Percentiles rank a stretch among this genome's conserved stretches.
These are phyloP conservation scores for Pisolithus albus DNA, from an alignment of 768 basidiomycete species.

Conservation along the genomic window DNA sequence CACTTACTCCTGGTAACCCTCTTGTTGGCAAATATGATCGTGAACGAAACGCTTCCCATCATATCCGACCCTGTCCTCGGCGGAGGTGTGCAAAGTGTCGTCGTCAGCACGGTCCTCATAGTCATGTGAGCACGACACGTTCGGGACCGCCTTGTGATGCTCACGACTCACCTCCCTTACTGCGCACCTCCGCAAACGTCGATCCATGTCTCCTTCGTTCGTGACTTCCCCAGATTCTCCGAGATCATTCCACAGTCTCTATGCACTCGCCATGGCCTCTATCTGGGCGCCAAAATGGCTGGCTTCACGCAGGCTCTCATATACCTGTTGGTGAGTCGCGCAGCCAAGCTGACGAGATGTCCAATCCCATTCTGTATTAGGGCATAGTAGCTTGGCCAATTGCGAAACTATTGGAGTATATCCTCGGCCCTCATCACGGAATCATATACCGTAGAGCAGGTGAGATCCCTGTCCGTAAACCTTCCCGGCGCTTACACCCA, in stretches of 20 bases:
- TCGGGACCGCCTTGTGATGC: not conserved
- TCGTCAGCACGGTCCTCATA: conserved; percentile 78
- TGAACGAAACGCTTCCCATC: conserved; percentile 82
- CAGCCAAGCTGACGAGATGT: not conserved
- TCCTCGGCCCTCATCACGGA: conserved; percentile 79
- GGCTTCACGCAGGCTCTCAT: conserved; percentile 61
- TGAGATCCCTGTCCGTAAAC: conserved; percentile 12
- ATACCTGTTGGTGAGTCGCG: conserved; percentile 50
- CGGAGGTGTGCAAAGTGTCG: conserved; percentile 69
- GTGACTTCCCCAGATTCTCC: conserved; percentile 51
- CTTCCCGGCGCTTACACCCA: not conserved
- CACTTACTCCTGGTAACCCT: conserved; percentile 79
- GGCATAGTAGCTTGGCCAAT: conserved; percentile 79
- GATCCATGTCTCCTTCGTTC: not conserved
- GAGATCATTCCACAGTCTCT: conserved; percentile 91
- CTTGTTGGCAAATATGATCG: conserved; percentile 85
- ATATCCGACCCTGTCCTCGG: conserved; percentile 77
- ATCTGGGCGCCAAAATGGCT: conserved; percentile 84
- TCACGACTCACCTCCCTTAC: not conserved
- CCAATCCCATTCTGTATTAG: conserved; percentile 28
- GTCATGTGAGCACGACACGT: conserved; percentile 60
- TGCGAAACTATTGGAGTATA: conserved; percentile 72
- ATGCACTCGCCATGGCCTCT: conserved; percentile 87
- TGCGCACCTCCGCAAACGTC: not conserved
- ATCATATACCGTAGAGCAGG: conserved; percentile 81